Conservation (phyloP, 306 rosid species). For the Cucurbita pepo region DNA sequence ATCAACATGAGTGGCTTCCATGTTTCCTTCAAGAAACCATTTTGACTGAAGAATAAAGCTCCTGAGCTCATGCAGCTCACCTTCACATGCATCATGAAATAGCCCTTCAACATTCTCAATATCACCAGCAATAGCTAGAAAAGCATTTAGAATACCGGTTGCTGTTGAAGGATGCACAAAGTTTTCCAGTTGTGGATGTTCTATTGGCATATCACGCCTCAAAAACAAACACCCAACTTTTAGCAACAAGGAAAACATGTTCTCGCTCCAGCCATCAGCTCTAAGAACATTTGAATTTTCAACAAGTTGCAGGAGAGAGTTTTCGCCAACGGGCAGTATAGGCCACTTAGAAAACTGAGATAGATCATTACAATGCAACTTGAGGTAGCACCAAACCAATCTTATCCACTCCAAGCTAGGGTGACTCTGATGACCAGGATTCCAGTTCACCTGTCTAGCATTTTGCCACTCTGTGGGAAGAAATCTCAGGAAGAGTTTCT, state of each 20-base stretch:
- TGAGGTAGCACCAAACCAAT: slow-evolving; percentile 81
- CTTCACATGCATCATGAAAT: slow-evolving; percentile 57
- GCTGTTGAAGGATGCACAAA: slow-evolving; percentile 78
- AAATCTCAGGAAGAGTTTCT: slow-evolving; percentile 66
- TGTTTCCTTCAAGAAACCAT: slow-evolving; percentile 71
- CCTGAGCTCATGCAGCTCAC: slow-evolving; percentile 88
- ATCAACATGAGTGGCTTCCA: slow-evolving; percentile 49
- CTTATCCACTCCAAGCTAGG: slow-evolving; percentile 88
- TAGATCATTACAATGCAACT: slow-evolving; percentile 66
- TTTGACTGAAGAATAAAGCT: slow-evolving; percentile 91
- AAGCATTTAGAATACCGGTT: slow-evolving; percentile 54
- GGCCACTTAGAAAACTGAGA: slow-evolving; percentile 83
- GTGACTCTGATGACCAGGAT: slow-evolving; percentile 69
- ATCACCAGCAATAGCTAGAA: slow-evolving; percentile 66
- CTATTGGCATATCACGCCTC: slow-evolving; percentile 57
- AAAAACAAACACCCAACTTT: slow-evolving; percentile 75
- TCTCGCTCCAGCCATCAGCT: slow-evolving; percentile 97
- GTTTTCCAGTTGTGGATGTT: slow-evolving; percentile 63
- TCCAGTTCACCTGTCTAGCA: slow-evolving; percentile 68
- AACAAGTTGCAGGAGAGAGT: slow-evolving; percentile 53
- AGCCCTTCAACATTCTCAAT: slow-evolving; percentile 52
- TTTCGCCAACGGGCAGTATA: slow-evolving; percentile 63
- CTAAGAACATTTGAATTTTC: slow-evolving; percentile 61
- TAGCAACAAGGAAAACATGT: slow-evolving; percentile 67
- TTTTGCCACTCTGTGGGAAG: slow-evolving; percentile 90